These are phyloP conservation scores for Capsella bursapastoris DNA, from an alignment of 345 rosid genomes.

Conservation along the genomic window DNA sequence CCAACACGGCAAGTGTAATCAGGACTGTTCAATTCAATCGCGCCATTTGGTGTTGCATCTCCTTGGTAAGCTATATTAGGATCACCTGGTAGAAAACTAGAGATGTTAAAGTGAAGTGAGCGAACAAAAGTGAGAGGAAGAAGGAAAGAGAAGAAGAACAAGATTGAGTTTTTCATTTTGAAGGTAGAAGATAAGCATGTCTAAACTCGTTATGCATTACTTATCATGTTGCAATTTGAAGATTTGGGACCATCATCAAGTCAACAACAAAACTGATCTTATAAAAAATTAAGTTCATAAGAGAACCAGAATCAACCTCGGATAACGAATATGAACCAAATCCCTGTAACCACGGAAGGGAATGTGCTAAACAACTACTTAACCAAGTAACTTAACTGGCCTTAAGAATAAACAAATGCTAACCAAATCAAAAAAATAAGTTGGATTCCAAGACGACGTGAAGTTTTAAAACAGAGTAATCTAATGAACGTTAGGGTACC, in stretches of 20 bases:
- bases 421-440: background rate
- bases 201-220: background rate
- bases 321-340: background rate
- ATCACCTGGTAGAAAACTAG: no score
- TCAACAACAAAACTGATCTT: background rate
- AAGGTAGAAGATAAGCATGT: background rate
- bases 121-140: background rate
- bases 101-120: background rate
- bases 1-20: background rate
- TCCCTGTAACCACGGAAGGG: no score
- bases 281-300: no score
- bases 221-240: background rate
- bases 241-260: background rate
- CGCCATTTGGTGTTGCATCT: background rate
- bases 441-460: background rate
- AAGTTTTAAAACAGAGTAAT: background rate
- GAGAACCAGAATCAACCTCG: background rate
- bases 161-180: background rate
- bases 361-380: constrained; percentile 2
- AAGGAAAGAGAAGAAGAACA: background rate
- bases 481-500: background rate
- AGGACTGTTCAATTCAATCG: background rate
- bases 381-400: constrained; percentile 2
- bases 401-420: background rate
- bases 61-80: no score